Evolutionary conservation across 805 yeast genomes (phyloP).

Genomic region (Kregervanrija fluxuum): DNA sequence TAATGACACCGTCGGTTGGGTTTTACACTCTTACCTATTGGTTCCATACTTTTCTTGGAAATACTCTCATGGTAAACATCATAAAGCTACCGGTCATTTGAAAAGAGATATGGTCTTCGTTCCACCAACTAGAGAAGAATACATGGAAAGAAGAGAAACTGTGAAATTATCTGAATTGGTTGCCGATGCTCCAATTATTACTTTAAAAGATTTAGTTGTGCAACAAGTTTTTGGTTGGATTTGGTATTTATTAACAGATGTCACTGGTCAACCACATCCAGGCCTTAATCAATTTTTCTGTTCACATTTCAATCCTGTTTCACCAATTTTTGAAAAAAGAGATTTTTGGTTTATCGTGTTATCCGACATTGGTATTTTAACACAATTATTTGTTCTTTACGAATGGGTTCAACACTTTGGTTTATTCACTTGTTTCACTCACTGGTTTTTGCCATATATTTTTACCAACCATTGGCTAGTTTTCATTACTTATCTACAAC

Average conservation of each 20-base stretch:
- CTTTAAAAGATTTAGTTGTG: constrained; percentile 45
- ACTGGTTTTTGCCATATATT: constrained; percentile 72
- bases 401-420: constrained; percentile 59
- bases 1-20: constrained; percentile 79
- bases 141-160: constrained; percentile 26
- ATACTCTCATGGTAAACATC: constrained; percentile 78
- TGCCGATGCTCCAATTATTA: constrained; percentile 69
- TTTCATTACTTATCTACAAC: constrained; percentile 79
- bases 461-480: constrained; percentile 89
- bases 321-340: constrained; percentile 68
- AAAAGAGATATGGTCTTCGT: constrained; percentile 81
- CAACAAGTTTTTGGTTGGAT: constrained; percentile 82
- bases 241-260: constrained; percentile 57
- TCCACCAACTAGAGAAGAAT: constrained; percentile 60
- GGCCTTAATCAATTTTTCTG: constrained; percentile 38
- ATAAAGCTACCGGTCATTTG: constrained; percentile 82
- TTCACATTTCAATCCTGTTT: constrained; percentile 65
- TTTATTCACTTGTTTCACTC: constrained; percentile 49
- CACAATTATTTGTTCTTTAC: constrained; percentile 46
- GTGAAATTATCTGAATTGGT: constrained; percentile 43
- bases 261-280: constrained; percentile 64
- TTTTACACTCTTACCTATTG: constrained; percentile 66
- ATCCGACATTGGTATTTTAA: constrained; percentile 64
- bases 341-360: constrained; percentile 67
- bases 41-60: constrained; percentile 91